Conservation (phyloP, 2,329 filamentous ascomycete species). For the Graphilbum ipis-grandicollis region DNA sequence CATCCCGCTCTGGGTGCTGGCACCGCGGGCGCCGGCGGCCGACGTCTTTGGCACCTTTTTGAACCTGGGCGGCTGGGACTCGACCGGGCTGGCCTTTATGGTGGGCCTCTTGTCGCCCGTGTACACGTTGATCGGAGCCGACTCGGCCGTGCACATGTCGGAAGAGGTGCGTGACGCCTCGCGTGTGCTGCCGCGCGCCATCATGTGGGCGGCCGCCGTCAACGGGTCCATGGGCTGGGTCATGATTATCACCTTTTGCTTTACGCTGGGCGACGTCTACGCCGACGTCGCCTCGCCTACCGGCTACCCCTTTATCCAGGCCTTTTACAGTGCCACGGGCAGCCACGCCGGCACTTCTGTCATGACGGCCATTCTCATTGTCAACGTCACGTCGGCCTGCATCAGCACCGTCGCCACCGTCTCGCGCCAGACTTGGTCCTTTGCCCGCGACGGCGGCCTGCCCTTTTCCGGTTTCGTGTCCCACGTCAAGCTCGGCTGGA, state of each 20-base stretch:
- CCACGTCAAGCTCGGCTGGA: conserved; percentile 12
- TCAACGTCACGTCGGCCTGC: conserved; percentile 29
- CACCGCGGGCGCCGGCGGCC: conserved; percentile 8
- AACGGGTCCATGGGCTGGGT: conserved; percentile 20
- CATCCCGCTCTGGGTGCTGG: conserved; percentile 13
- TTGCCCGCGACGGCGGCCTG: conserved; percentile 27
- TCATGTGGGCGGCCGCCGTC: conserved; percentile 16
- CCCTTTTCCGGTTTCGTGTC: conserved; percentile 21
- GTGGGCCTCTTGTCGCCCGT: conserved; percentile 25
- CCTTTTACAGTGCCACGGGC: conserved; percentile 33
- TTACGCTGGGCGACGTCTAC: conserved; percentile 15
- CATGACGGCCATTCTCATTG: conserved; percentile 30
- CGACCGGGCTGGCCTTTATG: conserved; percentile 25
- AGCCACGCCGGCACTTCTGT: conserved; percentile 28
- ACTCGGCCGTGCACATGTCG: conserved; percentile 18
- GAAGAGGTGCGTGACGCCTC: conserved; percentile 21
- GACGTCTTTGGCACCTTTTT: conserved; percentile 26
- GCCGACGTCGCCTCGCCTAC: conserved; percentile 19
- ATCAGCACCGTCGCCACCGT: conserved; percentile 38
- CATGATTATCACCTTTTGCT: conserved; percentile 20
- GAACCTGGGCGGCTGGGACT: conserved; percentile 29
- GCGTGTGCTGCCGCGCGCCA: conserved; percentile 17
- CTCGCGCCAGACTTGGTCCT: conserved; percentile 35
- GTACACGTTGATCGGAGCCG: conserved; percentile 18
- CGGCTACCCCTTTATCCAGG: conserved; percentile 39